phyloP scores from a whole-genome alignment of 495 filamentous ascomycete genomes.

The Baudoinia panamericana region DNA sequence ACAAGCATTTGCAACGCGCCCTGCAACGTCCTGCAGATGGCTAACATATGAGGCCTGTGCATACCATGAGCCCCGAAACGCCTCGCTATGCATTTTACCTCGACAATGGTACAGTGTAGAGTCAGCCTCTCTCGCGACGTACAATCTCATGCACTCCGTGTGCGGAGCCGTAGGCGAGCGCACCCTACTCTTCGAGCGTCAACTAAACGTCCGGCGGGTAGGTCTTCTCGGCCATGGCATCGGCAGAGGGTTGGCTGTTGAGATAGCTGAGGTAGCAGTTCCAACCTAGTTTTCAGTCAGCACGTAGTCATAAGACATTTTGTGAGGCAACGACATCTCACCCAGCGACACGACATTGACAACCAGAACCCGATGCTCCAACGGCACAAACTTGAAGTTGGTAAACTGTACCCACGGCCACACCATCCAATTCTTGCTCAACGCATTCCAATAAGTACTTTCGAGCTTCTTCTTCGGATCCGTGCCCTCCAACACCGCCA shows the following conservation, averaged over 20 bases:
- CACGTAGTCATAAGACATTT: too few species aligned
- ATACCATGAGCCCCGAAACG: too few species aligned
- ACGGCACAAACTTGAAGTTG: constrained; percentile 83
- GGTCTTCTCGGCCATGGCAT: constrained; percentile 6
- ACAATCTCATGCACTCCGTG: too few species aligned
- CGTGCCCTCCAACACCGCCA: constrained; percentile 77
- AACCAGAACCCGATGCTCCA: constrained; percentile 73
- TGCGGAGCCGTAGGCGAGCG: too few species aligned
- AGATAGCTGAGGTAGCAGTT: constrained; percentile 88
- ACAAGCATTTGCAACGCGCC: too few species aligned
- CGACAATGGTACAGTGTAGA: too few species aligned
- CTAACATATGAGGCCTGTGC: too few species aligned
- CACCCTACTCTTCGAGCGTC: constrained; percentile 9
- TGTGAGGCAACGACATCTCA: constrained; percentile 32
- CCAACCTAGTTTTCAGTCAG: constrained; percentile 48
- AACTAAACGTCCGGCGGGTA: constrained; percentile 19
- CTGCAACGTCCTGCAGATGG: too few species aligned
- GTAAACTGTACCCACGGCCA: constrained; percentile 85
- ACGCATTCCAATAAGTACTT: constrained; percentile 50
- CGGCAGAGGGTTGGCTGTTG: constrained; percentile 39
- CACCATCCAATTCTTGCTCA: constrained; percentile 77
- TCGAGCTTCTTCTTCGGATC: constrained; percentile 57
- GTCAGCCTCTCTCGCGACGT: too few species aligned
- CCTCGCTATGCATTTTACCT: too few species aligned
- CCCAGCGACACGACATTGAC: constrained; percentile 74